A percentile compares a stretch with the other conserved stretches of the same genome.
Evolutionary conservation across 352 stramenopile species (phyloP).

Genomic region (Phytophthora parvispora): DNA sequence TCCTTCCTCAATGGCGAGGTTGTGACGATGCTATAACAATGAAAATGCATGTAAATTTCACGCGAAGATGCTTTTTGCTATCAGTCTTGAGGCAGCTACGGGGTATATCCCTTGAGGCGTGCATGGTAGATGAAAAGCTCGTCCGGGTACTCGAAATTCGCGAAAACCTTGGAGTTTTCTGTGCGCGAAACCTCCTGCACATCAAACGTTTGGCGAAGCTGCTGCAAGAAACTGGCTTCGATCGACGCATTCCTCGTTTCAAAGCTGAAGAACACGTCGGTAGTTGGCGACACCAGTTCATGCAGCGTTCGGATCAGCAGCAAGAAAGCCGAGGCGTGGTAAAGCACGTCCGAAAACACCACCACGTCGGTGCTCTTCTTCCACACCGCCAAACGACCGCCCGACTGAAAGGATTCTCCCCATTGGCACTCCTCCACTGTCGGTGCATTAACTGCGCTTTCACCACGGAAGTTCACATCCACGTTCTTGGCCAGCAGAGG

Average conservation of each 20-base stretch:
- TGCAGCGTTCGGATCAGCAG: constrained; percentile 49
- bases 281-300: constrained; percentile 29
- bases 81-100: too few relatives aligned
- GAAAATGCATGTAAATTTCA: not conserved
- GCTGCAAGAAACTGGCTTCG: constrained; percentile 50
- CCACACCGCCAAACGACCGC: constrained; percentile 34
- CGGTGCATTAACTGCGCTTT: constrained; percentile 10
- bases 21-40: constrained; percentile 15
- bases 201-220: constrained; percentile 36
- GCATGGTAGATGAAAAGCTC: constrained; percentile 61
- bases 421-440: constrained; percentile 51
- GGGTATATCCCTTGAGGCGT: constrained; percentile 28
- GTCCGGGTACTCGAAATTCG: constrained; percentile 46
- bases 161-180: constrained; percentile 32
- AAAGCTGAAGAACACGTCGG: constrained; percentile 53
- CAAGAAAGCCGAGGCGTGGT: constrained; percentile 48
- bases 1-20: constrained; percentile 19
- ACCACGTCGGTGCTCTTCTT: constrained; percentile 41
- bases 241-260: constrained; percentile 53
- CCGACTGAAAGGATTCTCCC: constrained; percentile 35
- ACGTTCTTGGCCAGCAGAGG: constrained; percentile 62
- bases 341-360: constrained; percentile 65
- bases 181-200: constrained; percentile 28
- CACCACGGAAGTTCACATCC: constrained; percentile 41
- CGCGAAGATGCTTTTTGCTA: too few relatives aligned